Conservation (phyloP, 2,329 filamentous ascomycete genomes). For the Truncatella angustata region DNA sequence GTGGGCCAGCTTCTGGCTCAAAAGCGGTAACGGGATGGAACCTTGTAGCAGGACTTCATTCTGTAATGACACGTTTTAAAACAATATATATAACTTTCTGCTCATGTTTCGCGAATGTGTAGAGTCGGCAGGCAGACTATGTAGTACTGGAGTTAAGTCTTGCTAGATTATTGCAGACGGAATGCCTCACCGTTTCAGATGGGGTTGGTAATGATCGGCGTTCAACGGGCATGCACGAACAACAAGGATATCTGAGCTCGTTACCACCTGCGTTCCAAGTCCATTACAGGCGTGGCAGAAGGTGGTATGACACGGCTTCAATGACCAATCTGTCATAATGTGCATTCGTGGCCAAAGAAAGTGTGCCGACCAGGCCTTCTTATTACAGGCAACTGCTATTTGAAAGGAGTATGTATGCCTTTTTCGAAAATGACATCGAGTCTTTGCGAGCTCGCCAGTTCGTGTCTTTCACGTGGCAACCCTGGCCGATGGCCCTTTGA, state of each 20-base stretch:
- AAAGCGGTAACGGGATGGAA: background rate
- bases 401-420: no score
- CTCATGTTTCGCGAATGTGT: background rate
- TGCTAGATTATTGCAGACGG: background rate
- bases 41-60: no score
- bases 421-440: no score
- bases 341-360: background rate
- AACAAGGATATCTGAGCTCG: no score
- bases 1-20: background rate
- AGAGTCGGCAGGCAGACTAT: no score
- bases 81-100: background rate
- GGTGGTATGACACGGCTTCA: background rate
- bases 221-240: background rate
- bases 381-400: no score
- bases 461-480: constrained; percentile 1
- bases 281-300: background rate
- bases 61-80: background rate
- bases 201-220: background rate
- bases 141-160: no score
- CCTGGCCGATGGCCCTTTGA: background rate
- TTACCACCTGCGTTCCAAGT: background rate
- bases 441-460: no score
- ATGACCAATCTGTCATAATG: background rate
- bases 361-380: no score
- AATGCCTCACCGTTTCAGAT: background rate